These are phyloP conservation scores for Haplosporangium sp. DNA, from an alignment of 371 early-diverging fungal species.

Conservation along the genomic window DNA sequence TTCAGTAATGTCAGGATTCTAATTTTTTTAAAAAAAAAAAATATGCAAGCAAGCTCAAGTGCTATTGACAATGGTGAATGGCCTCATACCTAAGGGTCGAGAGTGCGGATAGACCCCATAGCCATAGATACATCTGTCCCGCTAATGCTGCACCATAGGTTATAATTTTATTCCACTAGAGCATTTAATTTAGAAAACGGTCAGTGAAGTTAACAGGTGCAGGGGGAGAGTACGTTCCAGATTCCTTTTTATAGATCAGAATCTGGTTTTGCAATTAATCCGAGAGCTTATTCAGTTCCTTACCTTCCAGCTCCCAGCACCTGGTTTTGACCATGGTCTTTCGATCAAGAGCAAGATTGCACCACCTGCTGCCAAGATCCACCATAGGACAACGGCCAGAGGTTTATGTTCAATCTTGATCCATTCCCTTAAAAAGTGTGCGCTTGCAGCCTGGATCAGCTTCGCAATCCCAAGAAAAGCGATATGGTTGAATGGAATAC, in stretches of 20 bases:
- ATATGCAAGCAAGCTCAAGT: background rate
- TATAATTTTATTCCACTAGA: constrained; percentile 50
- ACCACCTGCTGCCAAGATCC: constrained; percentile 29
- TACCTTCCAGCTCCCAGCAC: constrained; percentile 45
- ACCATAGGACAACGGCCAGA: constrained; percentile 27
- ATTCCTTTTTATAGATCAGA: constrained; percentile 1
- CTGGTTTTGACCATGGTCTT: constrained; percentile 39
- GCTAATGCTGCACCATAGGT: constrained; percentile 39
- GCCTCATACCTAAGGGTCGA: constrained; percentile 41
- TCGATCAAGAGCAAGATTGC: constrained; percentile 31
- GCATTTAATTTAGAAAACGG: background rate
- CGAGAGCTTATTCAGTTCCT: background rate
- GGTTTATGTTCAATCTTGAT: constrained; percentile 39
- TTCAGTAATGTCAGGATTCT: background rate
- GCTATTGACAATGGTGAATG: background rate
- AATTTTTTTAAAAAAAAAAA: background rate
- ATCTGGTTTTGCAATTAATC: background rate
- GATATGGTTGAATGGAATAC: constrained; percentile 55
- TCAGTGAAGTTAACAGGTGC: background rate
- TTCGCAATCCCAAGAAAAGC: constrained; percentile 54
- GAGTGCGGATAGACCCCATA: constrained; percentile 45
- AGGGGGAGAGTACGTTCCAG: background rate
- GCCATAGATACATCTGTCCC: constrained; percentile 49
- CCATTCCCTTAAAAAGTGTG: constrained; percentile 53
- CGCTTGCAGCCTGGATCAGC: constrained; percentile 43